These are phyloP conservation scores for Aegilops bicornis DNA, from an alignment of 176 grass and related monocot genomes.

Conservation along the genomic window DNA sequence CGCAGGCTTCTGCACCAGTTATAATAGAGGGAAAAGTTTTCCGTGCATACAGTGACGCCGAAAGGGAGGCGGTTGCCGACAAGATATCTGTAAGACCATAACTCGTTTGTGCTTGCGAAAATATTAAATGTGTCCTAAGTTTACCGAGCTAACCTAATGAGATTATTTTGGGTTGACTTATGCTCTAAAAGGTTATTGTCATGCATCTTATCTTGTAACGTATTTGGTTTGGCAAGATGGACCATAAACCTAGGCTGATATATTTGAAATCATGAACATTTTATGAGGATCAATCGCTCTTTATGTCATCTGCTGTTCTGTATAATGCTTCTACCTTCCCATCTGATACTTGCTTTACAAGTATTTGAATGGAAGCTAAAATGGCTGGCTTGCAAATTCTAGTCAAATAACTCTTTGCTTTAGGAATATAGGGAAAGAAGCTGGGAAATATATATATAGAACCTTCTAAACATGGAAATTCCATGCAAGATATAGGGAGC, in stretches of 20 bases:
- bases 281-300: not conserved
- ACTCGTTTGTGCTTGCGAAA: slow-evolving; percentile 12
- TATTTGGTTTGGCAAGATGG: not conserved
- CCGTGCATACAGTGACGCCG: slow-evolving; percentile 45
- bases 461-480: slow-evolving; percentile 2
- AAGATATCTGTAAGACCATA: slow-evolving; percentile 62
- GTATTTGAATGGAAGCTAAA: slow-evolving; percentile 4
- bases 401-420: not conserved
- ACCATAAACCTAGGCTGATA: not conserved
- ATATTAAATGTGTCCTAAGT: slow-evolving; percentile 1
- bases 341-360: slow-evolving; percentile 4
- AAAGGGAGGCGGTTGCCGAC: slow-evolving; percentile 51
- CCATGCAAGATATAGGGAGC: not conserved
- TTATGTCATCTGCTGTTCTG: not conserved
- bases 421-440: not conserved
- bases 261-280: slow-evolving; percentile 13
- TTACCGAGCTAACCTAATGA: slow-evolving; percentile 9
- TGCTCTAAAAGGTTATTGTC: not conserved
- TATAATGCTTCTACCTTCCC: not conserved
- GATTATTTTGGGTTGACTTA: not conserved
- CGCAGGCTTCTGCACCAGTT: slow-evolving; percentile 30
- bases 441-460: not conserved
- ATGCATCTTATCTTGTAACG: slow-evolving; percentile 6
- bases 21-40: slow-evolving; percentile 85
- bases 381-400: not conserved